These are phyloP conservation scores for Talaromyces sp. DNA, from an alignment of 2,329 filamentous ascomycete genomes.

Conservation along the genomic window DNA sequence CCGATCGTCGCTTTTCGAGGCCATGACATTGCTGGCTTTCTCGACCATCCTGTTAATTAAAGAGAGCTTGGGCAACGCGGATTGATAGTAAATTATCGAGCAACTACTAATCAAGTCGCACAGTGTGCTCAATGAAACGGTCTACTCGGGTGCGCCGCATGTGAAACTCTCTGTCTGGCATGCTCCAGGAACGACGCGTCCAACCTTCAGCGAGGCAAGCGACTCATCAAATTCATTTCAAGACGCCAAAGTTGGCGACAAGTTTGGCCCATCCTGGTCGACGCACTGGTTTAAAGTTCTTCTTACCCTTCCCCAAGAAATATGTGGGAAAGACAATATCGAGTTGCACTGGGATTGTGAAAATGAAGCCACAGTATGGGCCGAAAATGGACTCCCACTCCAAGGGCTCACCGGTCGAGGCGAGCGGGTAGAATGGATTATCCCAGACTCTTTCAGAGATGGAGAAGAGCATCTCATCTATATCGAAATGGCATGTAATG, in stretches of 20 bases:
- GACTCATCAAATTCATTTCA: constrained; percentile 65
- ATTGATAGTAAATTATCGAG: neutral
- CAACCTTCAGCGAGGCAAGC: constrained; percentile 80
- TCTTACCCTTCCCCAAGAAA: constrained; percentile 70
- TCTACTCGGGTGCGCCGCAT: constrained; percentile 70
- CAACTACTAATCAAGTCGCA: neutral
- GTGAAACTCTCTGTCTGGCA: constrained; percentile 78
- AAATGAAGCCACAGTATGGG: constrained; percentile 94
- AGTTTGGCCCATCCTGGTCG: constrained; percentile 91
- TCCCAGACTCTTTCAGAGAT: constrained; percentile 77
- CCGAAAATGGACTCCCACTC: constrained; percentile 79
- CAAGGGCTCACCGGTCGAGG: constrained; percentile 89
- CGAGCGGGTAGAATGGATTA: constrained; percentile 86
- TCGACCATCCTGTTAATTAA: too few species aligned
- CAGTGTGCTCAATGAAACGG: constrained; percentile 70
- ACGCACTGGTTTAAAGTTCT: constrained; percentile 95
- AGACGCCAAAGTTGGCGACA: constrained; percentile 70
- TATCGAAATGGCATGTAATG: constrained; percentile 97
- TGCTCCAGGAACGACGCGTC: constrained; percentile 73
- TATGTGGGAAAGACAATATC: constrained; percentile 73
- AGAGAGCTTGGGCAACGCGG: too few species aligned
- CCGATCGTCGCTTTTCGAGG: too few species aligned
- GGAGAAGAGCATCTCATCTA: constrained; percentile 87
- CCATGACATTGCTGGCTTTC: too few species aligned
- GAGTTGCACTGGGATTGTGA: constrained; percentile 95